Base-by-base conservation (phyloP, 306 rosid species). In the Casuarina glauca region DNA sequence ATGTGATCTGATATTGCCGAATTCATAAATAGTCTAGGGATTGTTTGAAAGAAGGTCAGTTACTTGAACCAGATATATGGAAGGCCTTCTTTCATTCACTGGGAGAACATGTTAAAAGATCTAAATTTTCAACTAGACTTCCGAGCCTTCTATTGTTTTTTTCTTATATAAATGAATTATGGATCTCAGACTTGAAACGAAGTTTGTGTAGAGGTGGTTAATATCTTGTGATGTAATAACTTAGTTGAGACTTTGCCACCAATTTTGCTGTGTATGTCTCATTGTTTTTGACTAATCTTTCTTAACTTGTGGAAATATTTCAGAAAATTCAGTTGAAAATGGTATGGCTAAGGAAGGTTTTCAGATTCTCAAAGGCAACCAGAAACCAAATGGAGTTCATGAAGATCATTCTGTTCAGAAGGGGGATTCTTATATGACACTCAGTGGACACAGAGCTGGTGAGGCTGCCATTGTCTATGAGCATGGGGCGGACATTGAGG, bases 391-490 rank as follows among this genome's bases (percentile, higher is more conserved):
- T 45, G 98, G 96, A 50, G 82, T 50, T 45, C 87, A 82, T 9
- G 97, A 87, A 66, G 97, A 92, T 61, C 92, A 87, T 70, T 67
- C 90, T 80, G 71, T 69, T 76, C 88, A 82, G 70, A 90, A 95
- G 74, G 86, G 78, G 19, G 95, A 86, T 68, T 79, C 81, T 36
- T 91, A 87, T 67, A 93, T 79, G 93, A 95, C 97, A 19, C 87
- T 93, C 43, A 87, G 91, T 42, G 99, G 99, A 74, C 94, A 96
- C 82, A 85, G 99, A 84, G 98, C 97, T 35, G 98, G 98, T 67
- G 99, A 96, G 86, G 99, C 98, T 66, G 99, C 99, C 48, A 93
- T 93, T 77, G 98, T 87, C 12, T 96, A 96, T 68, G 99, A 96
- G 84, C 97, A 96, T 15, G 99, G 99, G 41, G 98, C 98, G 74